Conservation (phyloP, 768 basidiomycete species). For the Asterophora lycoperdoides region DNA sequence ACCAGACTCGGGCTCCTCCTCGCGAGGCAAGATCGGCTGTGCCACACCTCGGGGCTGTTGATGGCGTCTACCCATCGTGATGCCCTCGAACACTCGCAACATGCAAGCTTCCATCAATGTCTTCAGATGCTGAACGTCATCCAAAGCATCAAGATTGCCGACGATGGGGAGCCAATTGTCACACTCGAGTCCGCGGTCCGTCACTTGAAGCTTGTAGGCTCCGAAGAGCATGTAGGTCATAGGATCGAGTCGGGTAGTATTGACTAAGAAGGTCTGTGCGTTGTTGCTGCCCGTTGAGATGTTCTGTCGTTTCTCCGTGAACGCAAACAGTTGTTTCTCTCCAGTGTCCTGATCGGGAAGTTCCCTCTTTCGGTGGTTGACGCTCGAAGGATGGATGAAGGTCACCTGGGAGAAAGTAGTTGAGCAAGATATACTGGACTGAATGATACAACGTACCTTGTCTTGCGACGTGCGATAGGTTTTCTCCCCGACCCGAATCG, state of each 20-base stretch:
- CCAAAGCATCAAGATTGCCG: conserved; percentile 67
- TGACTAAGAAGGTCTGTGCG: conserved; percentile 68
- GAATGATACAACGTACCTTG: conserved; percentile 50
- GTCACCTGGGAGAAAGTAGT: conserved; percentile 43
- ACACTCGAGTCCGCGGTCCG: conserved; percentile 72
- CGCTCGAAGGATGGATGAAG: conserved; percentile 82
- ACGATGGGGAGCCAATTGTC: conserved; percentile 89
- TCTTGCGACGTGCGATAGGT: conserved; percentile 73
- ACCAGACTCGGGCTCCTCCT: conserved; percentile 54
- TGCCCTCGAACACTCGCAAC: conserved; percentile 88
- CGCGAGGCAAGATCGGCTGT: conserved; percentile 35
- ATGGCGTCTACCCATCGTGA: conserved; percentile 44
- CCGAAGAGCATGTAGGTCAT: conserved; percentile 91
- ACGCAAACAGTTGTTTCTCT: conserved; percentile 79
- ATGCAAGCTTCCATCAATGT: conserved; percentile 76
- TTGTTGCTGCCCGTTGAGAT: conserved; percentile 42
- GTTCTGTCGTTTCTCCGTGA: conserved; percentile 80
- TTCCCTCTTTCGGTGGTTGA: conserved; percentile 66
- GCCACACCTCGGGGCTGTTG: conserved; percentile 20
- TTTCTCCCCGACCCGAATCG: conserved; percentile 65
- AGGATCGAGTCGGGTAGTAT: conserved; percentile 81
- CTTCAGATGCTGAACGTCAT: conserved; percentile 82
- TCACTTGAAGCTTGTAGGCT: conserved; percentile 70
- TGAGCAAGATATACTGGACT: neutral
- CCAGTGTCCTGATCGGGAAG: conserved; percentile 28